phyloP scores from a whole-genome alignment of 345 rosid species.

The Hevea brasiliensis region DNA sequence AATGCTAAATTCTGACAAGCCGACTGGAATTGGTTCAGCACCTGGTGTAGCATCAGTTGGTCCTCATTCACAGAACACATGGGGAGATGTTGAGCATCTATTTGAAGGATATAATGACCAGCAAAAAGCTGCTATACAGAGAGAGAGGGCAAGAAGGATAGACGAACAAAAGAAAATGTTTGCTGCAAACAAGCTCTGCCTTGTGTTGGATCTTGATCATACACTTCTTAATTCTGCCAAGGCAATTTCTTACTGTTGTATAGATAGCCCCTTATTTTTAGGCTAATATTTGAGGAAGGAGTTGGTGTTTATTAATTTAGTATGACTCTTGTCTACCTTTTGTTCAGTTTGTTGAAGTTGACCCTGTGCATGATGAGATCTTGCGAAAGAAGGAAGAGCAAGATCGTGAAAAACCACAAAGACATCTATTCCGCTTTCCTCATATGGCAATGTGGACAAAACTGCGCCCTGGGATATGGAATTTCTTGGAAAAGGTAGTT shows the following conservation, averaged over 20 bases:
- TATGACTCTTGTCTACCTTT: slow-evolving; percentile 1
- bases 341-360: slow-evolving; percentile 81
- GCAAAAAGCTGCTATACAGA: slow-evolving; percentile 89
- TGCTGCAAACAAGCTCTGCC: slow-evolving; percentile 80
- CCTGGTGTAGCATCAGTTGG: slow-evolving; percentile 41
- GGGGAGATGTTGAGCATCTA: slow-evolving; percentile 93
- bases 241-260: slow-evolving; percentile 39
- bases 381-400: slow-evolving; percentile 93
- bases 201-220: slow-evolving; percentile 95
- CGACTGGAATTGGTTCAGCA: slow-evolving; percentile 32
- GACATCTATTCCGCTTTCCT: slow-evolving; percentile 85
- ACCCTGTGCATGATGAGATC: slow-evolving; percentile 75
- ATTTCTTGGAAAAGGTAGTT: slow-evolving; percentile 81
- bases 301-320: slow-evolving; percentile 1
- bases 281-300: not conserved
- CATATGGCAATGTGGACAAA: slow-evolving; percentile 99
- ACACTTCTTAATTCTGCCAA: slow-evolving; percentile 98
- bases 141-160: slow-evolving; percentile 86
- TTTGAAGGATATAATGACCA: slow-evolving; percentile 85
- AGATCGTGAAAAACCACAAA: slow-evolving; percentile 79
- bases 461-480: slow-evolving; percentile 97
- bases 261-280: not conserved
- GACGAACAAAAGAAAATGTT: slow-evolving; percentile 97
- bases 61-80: slow-evolving; percentile 53
- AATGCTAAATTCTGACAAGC: slow-evolving; percentile 37